Evolutionary conservation across 352 stramenopile genomes (phyloP), one percentile per base, ranked within the genome.

Genomic region (Phytophthora idaei): DNA sequence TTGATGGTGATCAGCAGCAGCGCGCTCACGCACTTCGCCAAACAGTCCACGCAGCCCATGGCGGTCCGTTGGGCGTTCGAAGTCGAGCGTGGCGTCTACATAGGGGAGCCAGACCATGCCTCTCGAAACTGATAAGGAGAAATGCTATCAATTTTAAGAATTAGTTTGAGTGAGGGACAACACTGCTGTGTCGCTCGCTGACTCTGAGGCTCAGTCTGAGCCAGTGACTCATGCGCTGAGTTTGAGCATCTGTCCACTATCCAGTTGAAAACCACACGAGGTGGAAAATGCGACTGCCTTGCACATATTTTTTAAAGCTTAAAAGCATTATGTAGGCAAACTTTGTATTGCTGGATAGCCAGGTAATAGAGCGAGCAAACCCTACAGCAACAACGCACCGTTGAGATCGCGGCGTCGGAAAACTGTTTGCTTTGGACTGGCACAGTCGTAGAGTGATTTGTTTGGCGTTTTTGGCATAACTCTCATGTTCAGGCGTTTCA

Each of bases 1-100:
- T 90, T 91, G 71, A 91, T 78, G 54, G 57, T 67, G 50, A 90
- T 62, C 34, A 91, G 69, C 45, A 91, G 55, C 32, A 87, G 47
- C 52, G 64, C 64, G 41, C 73, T 80, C 34, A 71, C 52, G 46
- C 62, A 73, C 48, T 69, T 76, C 11, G 69, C 61, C 14, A 78
- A 27, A 36, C 53, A 74, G 39, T 69, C 64, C 27, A 71, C 37
- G 57, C 61, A 61, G 21, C 73, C 58, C 73, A 80, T 80, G 64
- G 55, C 44, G 32, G 15, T 54, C 55, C n/a, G 31, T 48, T 51
- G 34, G 60, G 58, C 42, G 31, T 53, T 25, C 17, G 12, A 39
- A 50, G 58, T 55, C 44, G 21, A 51, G 55, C 42, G 25, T 57
- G 9, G 45, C 45, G 61, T 58, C 45, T 64, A 55, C 61, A 64